Conservation (phyloP, 2,329 filamentous ascomycete genomes). For the Aspergillus candidus region DNA sequence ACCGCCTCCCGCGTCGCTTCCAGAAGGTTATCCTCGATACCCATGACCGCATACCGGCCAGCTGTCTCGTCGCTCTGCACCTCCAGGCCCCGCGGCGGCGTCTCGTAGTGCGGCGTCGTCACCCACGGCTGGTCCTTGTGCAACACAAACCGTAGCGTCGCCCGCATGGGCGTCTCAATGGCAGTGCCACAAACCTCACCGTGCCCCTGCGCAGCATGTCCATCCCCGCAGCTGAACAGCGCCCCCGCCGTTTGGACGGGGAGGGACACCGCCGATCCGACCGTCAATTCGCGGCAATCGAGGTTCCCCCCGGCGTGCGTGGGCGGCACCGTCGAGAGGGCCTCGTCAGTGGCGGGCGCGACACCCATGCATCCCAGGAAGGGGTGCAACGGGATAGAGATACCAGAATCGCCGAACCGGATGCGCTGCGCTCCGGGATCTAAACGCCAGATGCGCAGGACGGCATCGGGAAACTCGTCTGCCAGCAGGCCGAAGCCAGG, state of each 20-base stretch:
- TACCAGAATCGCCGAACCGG: slow-evolving; percentile 32
- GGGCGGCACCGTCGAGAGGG: slow-evolving; percentile 48
- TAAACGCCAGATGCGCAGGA: slow-evolving; percentile 48
- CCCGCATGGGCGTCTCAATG: slow-evolving; percentile 50
- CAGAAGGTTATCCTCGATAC: slow-evolving; percentile 43
- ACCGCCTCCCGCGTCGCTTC: slow-evolving; percentile 47
- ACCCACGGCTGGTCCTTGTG: slow-evolving; percentile 44
- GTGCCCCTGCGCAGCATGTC: slow-evolving; percentile 51
- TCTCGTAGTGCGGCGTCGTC: slow-evolving; percentile 45
- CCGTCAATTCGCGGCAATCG: slow-evolving; percentile 47
- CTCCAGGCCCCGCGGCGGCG: slow-evolving; percentile 20
- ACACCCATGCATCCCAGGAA: slow-evolving; percentile 51
- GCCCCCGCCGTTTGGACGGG: slow-evolving; percentile 47
- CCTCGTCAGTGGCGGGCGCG: slow-evolving; percentile 41
- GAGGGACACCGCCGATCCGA: slow-evolving; percentile 45
- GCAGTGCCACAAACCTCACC: slow-evolving; percentile 53
- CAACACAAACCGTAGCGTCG: slow-evolving; percentile 45
- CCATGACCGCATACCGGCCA: slow-evolving; percentile 45
- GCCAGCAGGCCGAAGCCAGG: slow-evolving; percentile 47
- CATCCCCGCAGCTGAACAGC: slow-evolving; percentile 51
- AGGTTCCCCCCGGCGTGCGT: slow-evolving; percentile 51
- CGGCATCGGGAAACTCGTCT: slow-evolving; percentile 43
- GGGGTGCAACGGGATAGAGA: slow-evolving; percentile 46
- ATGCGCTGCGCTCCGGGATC: slow-evolving; percentile 38
- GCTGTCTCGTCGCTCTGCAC: slow-evolving; percentile 22